phyloP scores from a whole-genome alignment of 23 red algal species.

The Chondrus crispus region DNA sequence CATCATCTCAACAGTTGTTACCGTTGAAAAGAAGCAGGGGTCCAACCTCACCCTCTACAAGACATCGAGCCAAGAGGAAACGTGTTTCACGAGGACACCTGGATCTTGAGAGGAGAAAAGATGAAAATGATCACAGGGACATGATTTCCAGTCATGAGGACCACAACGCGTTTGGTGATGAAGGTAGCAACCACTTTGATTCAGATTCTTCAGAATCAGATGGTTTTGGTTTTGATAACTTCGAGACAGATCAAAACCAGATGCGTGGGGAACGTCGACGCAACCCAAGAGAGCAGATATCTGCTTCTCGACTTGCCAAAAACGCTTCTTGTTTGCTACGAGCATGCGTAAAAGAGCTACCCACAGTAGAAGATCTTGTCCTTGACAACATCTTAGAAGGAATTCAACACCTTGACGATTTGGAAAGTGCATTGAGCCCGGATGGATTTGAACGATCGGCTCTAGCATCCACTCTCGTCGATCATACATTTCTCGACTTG shows the following conservation, averaged over 20 bases:
- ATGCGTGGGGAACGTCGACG: too few species aligned
- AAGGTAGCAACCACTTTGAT: background rate
- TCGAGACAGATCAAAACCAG: background rate
- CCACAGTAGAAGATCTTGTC: background rate
- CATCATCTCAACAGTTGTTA: too few species aligned
- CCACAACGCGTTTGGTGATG: background rate
- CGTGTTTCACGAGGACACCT: too few species aligned
- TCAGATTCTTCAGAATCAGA: constrained; percentile 1
- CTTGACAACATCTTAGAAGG: background rate
- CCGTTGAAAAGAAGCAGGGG: too few species aligned
- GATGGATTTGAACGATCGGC: constrained; percentile 41
- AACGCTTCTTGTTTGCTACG: too few species aligned
- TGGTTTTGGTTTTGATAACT: background rate
- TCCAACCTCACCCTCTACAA: too few species aligned
- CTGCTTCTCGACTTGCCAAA: too few species aligned
- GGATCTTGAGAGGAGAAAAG: too few species aligned
- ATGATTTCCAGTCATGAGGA: too few species aligned
- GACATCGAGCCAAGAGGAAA: too few species aligned
- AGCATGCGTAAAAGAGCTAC: background rate
- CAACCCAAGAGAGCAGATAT: too few species aligned
- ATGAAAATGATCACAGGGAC: too few species aligned
- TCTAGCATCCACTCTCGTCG: constrained; percentile 5
- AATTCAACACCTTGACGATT: background rate
- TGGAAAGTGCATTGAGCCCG: background rate
- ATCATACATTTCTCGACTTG: constrained; percentile 5